These are phyloP conservation scores for Pisolithus tinctorius DNA, from an alignment of 768 basidiomycete genomes.

Conservation along the genomic window DNA sequence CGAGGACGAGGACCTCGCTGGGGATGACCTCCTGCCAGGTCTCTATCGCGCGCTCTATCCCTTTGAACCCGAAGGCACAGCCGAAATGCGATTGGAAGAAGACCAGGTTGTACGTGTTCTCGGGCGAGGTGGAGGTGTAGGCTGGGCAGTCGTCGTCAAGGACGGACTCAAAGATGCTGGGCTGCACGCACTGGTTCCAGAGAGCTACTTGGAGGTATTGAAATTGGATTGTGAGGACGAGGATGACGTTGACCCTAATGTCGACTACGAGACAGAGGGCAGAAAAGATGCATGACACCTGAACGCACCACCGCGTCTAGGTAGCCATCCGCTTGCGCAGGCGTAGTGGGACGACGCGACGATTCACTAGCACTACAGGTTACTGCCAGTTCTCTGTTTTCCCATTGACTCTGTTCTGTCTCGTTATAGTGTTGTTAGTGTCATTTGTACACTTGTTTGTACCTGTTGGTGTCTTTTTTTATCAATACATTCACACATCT, in stretches of 20 bases:
- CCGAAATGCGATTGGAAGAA: constrained; percentile 77
- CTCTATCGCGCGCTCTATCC: constrained; percentile 72
- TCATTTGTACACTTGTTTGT: too few species aligned
- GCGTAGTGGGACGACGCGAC: too few species aligned
- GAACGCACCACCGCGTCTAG: too few species aligned
- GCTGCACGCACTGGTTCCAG: constrained; percentile 68
- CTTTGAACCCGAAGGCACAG: constrained; percentile 74
- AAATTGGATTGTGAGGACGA: constrained; percentile 27
- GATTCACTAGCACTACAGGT: too few species aligned
- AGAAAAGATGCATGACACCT: constrained; percentile 16
- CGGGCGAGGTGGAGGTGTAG: constrained; percentile 70
- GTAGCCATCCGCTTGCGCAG: too few species aligned
- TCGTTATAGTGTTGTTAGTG: too few species aligned
- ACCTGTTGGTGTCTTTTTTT: too few species aligned
- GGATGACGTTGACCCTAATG: too few species aligned
- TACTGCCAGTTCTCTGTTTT: too few species aligned
- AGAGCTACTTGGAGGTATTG: constrained; percentile 65
- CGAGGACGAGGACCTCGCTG: constrained; percentile 20
- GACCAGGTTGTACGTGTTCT: constrained; percentile 71
- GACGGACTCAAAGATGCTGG: constrained; percentile 29
- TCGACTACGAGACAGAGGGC: too few species aligned
- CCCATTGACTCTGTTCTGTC: too few species aligned
- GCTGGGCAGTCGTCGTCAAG: constrained; percentile 70
- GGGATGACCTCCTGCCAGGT: constrained; percentile 48
- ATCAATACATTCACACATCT: too few species aligned